Evolutionary conservation across 257 asterid genomes (phyloP).

Genomic region (Parsonsia alboflavescens): DNA sequence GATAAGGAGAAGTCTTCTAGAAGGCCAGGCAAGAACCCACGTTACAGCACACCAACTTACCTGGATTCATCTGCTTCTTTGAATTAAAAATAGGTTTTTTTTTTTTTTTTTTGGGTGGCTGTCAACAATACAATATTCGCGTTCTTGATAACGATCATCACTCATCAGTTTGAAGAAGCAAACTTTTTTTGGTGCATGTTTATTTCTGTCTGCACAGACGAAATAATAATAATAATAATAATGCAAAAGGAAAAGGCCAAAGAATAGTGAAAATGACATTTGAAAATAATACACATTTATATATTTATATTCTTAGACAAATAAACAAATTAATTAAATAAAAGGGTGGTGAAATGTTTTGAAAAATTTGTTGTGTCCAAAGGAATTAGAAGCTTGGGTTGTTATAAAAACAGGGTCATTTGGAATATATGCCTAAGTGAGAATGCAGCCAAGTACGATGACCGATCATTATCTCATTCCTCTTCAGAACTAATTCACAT

Average conservation of each 20-base stretch:
- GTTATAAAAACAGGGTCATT: no score
- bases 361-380: no score
- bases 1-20: constrained; percentile 32
- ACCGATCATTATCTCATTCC: no score
- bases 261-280: neutral
- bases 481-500: no score
- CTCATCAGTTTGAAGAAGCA: neutral
- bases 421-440: no score
- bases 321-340: no score
- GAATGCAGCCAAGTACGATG: no score
- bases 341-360: no score
- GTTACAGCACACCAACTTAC: constrained; percentile 29
- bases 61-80: constrained; percentile 19
- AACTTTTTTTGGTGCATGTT: neutral
- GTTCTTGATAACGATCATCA: neutral
- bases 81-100: neutral
- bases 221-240: neutral
- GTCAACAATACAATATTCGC: neutral
- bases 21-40: constrained; percentile 30
- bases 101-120: neutral
- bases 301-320: no score
- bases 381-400: no score
- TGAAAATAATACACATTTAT: no score
- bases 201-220: neutral
- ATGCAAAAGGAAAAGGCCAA: neutral